Evolutionary conservation across 164 flowering plant genomes (phyloP), one percentile per base, ranked within the genome.

Genomic region (Macadamia tetraphylla): DNA sequence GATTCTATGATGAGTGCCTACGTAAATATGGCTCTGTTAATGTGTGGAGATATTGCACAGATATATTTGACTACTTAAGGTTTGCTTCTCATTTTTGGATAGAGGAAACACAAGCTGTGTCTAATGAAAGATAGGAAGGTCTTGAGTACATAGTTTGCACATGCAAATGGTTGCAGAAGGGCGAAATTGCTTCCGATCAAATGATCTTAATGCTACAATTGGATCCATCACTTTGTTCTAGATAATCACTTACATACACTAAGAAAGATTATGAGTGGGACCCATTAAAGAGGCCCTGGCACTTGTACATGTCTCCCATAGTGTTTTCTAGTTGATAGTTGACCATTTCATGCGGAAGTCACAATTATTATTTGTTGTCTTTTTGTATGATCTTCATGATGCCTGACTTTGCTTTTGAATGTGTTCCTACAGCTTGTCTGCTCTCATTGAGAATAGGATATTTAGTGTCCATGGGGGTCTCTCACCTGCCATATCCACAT

Each of bases 21-120:
- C 92, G 98, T 18, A 95, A 95, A 76, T 95, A 95, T 78, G 99
- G 99, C 65, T 95, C 99, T n/a, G 97, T 82, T 62, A 95, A 95
- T 80, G 99, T 95, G 58, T 95, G 99, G 99, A 92, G 96, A 92
- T 95, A 92, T 69, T 95, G 99, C 85, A 95, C 99, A 12, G 99
- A 95, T 70, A 87, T 95, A 75, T 95, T 95, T 78, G 99, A 95
- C 80, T 95, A 95, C 70, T 76, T 95, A 71, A 95, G 99, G 99
- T 95, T 74, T 78, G 78, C 9, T 56, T 7, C 66, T 30, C 42
- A 42, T 66, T 67, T 63, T 58, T 43, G 13, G 15, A 62, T 60
- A 12, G 51, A 14, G 59, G 63, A 67, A 42, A 64, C 9, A 60
- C 15, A 43, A 43, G 64, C 29, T 52, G 55, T 65, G 49, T 55